A percentile compares a stretch with the other conserved stretches of the same genome.
Conservation (phyloP, 2,329 filamentous ascomycete genomes). For the Chalaropsis ovoidea region DNA sequence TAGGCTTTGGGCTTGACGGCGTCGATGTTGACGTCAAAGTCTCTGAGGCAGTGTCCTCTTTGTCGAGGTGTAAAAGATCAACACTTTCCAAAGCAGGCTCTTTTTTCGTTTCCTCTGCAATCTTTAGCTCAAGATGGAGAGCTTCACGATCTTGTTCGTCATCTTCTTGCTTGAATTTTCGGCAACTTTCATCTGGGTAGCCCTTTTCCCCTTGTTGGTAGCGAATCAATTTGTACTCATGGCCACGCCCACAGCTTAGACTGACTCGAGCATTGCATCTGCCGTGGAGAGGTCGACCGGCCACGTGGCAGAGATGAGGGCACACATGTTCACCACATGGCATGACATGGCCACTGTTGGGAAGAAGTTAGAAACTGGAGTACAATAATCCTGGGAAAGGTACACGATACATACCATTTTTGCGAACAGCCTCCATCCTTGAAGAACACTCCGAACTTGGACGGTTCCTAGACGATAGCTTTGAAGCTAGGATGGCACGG, state of each 20-base stretch:
- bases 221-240: background rate
- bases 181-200: slow-evolving; percentile 43
- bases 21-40: too few relatives aligned
- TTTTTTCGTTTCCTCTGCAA: too few relatives aligned
- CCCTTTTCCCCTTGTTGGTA: slow-evolving; percentile 33
- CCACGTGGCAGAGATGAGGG: background rate
- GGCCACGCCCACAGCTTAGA: background rate
- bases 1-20: too few relatives aligned
- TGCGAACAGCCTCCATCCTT: slow-evolving; percentile 61
- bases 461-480: slow-evolving; percentile 37
- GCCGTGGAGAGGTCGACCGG: background rate
- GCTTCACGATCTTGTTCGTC: too few relatives aligned
- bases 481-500: slow-evolving; percentile 46
- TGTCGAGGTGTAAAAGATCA: too few relatives aligned
- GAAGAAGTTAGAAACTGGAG: background rate
- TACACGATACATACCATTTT: slow-evolving; percentile 40
- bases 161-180: too few relatives aligned
- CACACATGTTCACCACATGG: background rate
- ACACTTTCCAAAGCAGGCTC: too few relatives aligned
- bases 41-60: too few relatives aligned
- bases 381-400: too few relatives aligned
- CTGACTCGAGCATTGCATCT: background rate
- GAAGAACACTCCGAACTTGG: slow-evolving; percentile 51
- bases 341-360: background rate
- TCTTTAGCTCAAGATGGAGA: too few relatives aligned